Percentiles rank a stretch among this genome's conserved stretches.
Evolutionary conservation across 1,139 yeast genomes (phyloP).

Genomic region (Blastobotrys aristatus): DNA sequence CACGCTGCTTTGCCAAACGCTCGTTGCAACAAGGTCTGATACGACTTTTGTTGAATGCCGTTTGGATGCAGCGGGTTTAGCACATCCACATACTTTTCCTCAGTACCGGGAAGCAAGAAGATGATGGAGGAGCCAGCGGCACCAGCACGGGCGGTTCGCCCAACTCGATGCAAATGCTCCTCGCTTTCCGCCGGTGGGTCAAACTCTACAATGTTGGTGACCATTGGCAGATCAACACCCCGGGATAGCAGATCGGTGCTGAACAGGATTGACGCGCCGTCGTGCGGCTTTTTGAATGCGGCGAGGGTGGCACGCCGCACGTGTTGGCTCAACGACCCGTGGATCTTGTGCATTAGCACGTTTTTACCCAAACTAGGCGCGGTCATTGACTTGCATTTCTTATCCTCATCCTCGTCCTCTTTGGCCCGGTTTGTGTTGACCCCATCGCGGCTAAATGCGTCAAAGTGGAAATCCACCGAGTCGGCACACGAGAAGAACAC

Average conservation of each 20-base stretch:
- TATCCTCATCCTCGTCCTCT: slow-evolving; percentile 27
- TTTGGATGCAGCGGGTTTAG: slow-evolving; percentile 59
- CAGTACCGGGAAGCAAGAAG: slow-evolving; percentile 81
- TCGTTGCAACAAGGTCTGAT: slow-evolving; percentile 45
- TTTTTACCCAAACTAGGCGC: slow-evolving; percentile 50
- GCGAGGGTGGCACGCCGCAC: slow-evolving; percentile 71
- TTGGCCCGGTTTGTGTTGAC: slow-evolving; percentile 21
- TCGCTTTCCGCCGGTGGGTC: slow-evolving; percentile 90
- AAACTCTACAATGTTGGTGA: slow-evolving; percentile 77
- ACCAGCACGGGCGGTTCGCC: slow-evolving; percentile 94
- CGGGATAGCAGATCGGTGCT: slow-evolving; percentile 94
- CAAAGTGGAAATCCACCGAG: slow-evolving; percentile 87
- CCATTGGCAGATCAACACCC: slow-evolving; percentile 76
- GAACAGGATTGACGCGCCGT: slow-evolving; percentile 59
- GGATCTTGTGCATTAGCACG: slow-evolving; percentile 66
- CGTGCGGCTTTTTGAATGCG: slow-evolving; percentile 40
- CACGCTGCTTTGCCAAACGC: slow-evolving; percentile 69
- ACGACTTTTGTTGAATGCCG: slow-evolving; percentile 51
- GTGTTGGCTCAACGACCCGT: slow-evolving; percentile 85
- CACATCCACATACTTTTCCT: slow-evolving; percentile 71
- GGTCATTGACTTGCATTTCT: slow-evolving; percentile 38
- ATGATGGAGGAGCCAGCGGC: slow-evolving; percentile 66
- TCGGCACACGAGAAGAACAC: slow-evolving; percentile 93
- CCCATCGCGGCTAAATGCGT: slow-evolving; percentile 51
- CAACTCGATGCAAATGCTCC: slow-evolving; percentile 92